phyloP scores from a whole-genome alignment of 768 basidiomycete genomes.

The Tylopilus sp. region DNA sequence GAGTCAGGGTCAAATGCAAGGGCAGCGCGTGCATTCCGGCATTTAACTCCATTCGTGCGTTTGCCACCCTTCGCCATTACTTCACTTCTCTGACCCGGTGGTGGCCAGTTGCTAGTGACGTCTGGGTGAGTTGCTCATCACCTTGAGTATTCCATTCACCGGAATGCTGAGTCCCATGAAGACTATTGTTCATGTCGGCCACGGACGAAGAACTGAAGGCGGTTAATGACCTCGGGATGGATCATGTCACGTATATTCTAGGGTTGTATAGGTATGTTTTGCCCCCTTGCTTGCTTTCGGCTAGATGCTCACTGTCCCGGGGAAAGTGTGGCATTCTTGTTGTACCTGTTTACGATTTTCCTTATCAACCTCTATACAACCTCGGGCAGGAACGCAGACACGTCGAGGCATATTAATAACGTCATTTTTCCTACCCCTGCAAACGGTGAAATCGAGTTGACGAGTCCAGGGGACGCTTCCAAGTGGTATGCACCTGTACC shows the following conservation, averaged over 20 bases:
- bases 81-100: not conserved
- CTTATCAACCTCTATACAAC: slow-evolving; percentile 68
- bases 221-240: slow-evolving; percentile 73
- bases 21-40: slow-evolving; percentile 67
- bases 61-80: slow-evolving; percentile 54
- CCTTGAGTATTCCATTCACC: not conserved
- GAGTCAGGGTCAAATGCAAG: slow-evolving; percentile 27
- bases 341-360: slow-evolving; percentile 70
- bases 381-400: slow-evolving; percentile 55
- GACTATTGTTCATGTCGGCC: slow-evolving; percentile 86
- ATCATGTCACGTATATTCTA: slow-evolving; percentile 87
- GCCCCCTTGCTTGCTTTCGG: not conserved
- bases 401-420: not conserved
- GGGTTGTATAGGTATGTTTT: slow-evolving; percentile 71
- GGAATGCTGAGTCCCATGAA: slow-evolving; percentile 23
- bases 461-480: slow-evolving; percentile 29
- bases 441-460: slow-evolving; percentile 43
- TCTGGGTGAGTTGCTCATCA: slow-evolving; percentile 51
- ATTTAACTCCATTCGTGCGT: slow-evolving; percentile 87
- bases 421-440: slow-evolving; percentile 21
- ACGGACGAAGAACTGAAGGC: slow-evolving; percentile 87
- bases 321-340: slow-evolving; percentile 56
- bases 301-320: not conserved
- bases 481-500: slow-evolving; percentile 72
- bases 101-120: slow-evolving; percentile 61